phyloP scores from a whole-genome alignment of 208 protist species.

The Zelonia costaricensis region DNA sequence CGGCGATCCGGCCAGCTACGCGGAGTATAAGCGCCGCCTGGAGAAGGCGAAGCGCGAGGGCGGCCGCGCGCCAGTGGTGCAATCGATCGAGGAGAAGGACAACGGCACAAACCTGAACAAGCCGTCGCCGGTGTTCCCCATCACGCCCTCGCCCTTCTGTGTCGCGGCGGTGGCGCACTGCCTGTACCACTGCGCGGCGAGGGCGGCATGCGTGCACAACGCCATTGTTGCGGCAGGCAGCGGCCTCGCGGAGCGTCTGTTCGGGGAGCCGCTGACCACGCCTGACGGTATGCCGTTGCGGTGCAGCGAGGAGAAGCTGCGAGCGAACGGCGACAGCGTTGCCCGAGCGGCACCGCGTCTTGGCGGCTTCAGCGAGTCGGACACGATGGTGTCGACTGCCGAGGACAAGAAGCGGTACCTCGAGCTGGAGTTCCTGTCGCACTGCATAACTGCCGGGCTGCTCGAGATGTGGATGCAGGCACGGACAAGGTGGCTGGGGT shows the following conservation, averaged over 20 bases:
- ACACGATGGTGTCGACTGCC: slow-evolving; percentile 28
- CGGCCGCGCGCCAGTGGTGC: slow-evolving; percentile 11
- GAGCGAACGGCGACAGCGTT: slow-evolving; percentile 20
- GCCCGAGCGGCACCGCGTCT: slow-evolving; percentile 16
- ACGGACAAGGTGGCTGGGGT: slow-evolving; percentile 54
- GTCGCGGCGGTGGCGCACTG: slow-evolving; percentile 27
- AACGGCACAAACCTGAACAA: slow-evolving; percentile 72
- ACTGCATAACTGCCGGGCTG: slow-evolving; percentile 44
- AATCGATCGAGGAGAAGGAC: slow-evolving; percentile 45
- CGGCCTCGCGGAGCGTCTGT: slow-evolving; percentile 35
- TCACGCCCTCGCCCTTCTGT: slow-evolving; percentile 56
- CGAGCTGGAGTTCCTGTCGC: slow-evolving; percentile 37
- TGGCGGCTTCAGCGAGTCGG: slow-evolving; percentile 65
- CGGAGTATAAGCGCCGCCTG: slow-evolving; percentile 73
- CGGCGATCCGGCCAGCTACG: slow-evolving; percentile 68
- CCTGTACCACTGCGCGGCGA: slow-evolving; percentile 30
- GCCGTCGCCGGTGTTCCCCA: slow-evolving; percentile 46
- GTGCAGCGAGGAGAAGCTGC: slow-evolving; percentile 34
- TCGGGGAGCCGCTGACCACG: slow-evolving; percentile 59
- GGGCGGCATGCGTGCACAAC: slow-evolving; percentile 38
- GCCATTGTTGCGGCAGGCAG: slow-evolving; percentile 20
- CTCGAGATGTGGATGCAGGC: slow-evolving; percentile 64
- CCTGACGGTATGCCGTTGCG: slow-evolving; percentile 58
- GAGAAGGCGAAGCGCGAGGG: slow-evolving; percentile 28
- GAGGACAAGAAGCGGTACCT: slow-evolving; percentile 49